These are phyloP conservation scores for Adiantum capillusveneris DNA, from an alignment of 75 land plant genomes.

Conservation along the genomic window DNA sequence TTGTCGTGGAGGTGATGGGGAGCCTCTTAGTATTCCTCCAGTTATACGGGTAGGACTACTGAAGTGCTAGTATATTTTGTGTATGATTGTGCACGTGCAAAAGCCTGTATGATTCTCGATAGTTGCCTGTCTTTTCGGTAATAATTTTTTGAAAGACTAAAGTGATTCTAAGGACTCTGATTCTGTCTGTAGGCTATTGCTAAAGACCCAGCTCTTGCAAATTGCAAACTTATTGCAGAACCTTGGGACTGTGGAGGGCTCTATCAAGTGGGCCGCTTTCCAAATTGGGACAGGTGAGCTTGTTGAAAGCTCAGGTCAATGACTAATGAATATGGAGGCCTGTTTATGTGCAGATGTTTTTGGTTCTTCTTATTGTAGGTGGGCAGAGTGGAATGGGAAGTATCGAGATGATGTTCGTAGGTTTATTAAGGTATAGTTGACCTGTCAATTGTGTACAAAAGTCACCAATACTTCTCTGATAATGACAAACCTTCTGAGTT, in stretches of 20 bases:
- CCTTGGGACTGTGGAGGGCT: constrained; percentile 99
- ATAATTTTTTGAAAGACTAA: no score
- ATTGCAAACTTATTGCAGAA: constrained; percentile 88
- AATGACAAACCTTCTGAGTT: no score
- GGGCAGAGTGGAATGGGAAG: constrained; percentile 99
- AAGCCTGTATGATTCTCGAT: not conserved
- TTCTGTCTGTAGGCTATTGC: constrained; percentile 64
- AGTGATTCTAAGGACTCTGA: no score
- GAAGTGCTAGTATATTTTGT: not conserved
- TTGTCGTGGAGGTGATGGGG: constrained; percentile 87
- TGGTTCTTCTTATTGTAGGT: constrained; percentile 29
- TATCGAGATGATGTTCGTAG: constrained; percentile 91
- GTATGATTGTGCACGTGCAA: not conserved
- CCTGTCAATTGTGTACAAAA: no score
- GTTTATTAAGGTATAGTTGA: constrained; percentile 75
- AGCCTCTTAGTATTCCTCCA: constrained; percentile 82
- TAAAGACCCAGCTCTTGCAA: constrained; percentile 61
- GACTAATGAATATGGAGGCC: no score
- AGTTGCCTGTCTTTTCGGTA: not conserved
- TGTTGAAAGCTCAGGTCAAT: no score
- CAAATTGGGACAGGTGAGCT: constrained; percentile 93
- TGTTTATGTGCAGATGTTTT: no score
- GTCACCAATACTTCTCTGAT: no score
- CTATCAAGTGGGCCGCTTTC: constrained; percentile 87
- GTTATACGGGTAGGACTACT: constrained; percentile 47